phyloP scores from a whole-genome alignment of 2,329 filamentous ascomycete genomes.

The Xylariomycetidae sp. region DNA sequence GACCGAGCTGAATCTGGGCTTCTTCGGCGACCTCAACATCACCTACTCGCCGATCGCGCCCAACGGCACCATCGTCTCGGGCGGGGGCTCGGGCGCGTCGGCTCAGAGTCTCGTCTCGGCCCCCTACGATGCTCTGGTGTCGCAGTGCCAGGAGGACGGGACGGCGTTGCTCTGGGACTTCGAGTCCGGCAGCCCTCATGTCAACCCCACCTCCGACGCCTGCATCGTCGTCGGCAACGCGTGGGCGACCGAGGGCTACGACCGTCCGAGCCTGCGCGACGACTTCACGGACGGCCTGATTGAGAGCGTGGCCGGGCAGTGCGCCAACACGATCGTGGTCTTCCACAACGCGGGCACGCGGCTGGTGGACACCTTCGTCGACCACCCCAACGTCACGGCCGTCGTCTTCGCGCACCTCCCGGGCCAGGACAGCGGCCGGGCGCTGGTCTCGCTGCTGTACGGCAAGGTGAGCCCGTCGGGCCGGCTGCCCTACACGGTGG shows the following conservation, averaged over 20 bases:
- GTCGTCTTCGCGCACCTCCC: slow-evolving; percentile 50
- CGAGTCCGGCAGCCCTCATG: slow-evolving; percentile 28
- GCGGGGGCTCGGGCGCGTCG: slow-evolving; percentile 35
- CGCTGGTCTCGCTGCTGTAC: slow-evolving; percentile 69
- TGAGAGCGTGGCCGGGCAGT: slow-evolving; percentile 41
- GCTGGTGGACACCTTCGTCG: slow-evolving; percentile 51
- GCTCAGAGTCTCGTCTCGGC: slow-evolving; percentile 31
- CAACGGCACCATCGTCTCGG: slow-evolving; percentile 33
- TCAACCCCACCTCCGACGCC: slow-evolving; percentile 41
- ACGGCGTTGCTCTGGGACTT: slow-evolving; percentile 43
- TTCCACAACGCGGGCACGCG: slow-evolving; percentile 58
- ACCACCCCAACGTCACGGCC: slow-evolving; percentile 65
- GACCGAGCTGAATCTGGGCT: slow-evolving; percentile 10
- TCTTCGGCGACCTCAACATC: slow-evolving; percentile 17
- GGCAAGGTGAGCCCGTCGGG: slow-evolving; percentile 45
- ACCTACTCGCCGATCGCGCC: slow-evolving; percentile 20
- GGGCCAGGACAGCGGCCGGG: slow-evolving; percentile 60
- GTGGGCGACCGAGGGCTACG: slow-evolving; percentile 60
- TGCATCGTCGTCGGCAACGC: slow-evolving; percentile 52
- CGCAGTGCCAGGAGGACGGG: slow-evolving; percentile 35
- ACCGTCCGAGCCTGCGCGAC: slow-evolving; percentile 51
- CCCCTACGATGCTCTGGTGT: slow-evolving; percentile 34
- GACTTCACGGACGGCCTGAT: slow-evolving; percentile 46
- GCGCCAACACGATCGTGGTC: slow-evolving; percentile 56
- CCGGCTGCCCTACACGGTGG: slow-evolving; percentile 46